Base-by-base conservation (phyloP, 2,329 filamentous ascomycete genomes). In the Helminthosporium solani region DNA sequence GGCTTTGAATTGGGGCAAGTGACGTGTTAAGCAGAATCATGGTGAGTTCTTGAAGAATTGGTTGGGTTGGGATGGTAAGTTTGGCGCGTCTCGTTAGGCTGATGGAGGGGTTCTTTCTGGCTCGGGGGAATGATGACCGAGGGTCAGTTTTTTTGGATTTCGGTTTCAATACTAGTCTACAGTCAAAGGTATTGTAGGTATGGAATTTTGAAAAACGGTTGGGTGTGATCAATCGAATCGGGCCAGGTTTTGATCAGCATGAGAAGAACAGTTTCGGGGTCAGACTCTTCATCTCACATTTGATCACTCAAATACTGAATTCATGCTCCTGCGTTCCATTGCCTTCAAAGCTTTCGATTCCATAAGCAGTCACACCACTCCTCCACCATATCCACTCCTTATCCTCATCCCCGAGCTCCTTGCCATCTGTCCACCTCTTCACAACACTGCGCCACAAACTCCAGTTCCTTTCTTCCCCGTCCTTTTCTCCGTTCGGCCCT, bases 401-500 rank as follows among this genome's bases (percentile, higher is more conserved):
- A 48, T 87, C 81, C 31, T 82, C 80, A 14, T 82, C 77, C 1
- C 68, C 74, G 49, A 91, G 76, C 54, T 63, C 66, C 37, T 66
- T 63, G 40, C 61, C 59, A 11, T 72, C 64, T 44, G 90, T 80
- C 57, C 88, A 76, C 53, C 75, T 75, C 52, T 85, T 81, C 15
- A 95, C 86, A 1, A 94, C 75, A 16, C 75, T 76, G 53, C 76
- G 81, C 91, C 91, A 96, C 58, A 85, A 81, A 28, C 74, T 72
- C 90, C 90, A 96, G 25, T 87, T 84, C 14, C 53, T 58, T 18
- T 75, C 70, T 38, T 78, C 73, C 33, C 76, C 76, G 8, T 33
- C 27, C 3, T 2, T n/a, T 12, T 38, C 35, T 2, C 35, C 35
- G 1, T 70, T 71, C 0, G 78, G 78, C 2, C 79, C 80, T 0